Evolutionary conservation across 1,284 basidiomycete genomes (phyloP).

Genomic region (Rhodotorula sp.): DNA sequence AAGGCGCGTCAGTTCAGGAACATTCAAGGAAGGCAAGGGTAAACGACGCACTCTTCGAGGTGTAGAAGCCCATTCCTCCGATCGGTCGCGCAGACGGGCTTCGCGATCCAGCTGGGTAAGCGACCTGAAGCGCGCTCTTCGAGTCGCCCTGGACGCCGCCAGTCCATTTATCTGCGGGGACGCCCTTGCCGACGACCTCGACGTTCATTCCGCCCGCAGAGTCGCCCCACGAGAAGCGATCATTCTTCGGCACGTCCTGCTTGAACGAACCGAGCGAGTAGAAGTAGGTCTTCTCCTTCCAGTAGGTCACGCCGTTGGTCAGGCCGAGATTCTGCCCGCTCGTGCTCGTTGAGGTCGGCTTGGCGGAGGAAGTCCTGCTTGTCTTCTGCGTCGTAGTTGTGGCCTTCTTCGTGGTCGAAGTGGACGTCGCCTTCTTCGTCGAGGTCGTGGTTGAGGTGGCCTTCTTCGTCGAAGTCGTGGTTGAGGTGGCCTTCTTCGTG

Average conservation of each 20-base stretch:
- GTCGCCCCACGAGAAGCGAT: constrained; percentile 27
- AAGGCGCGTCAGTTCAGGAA: neutral
- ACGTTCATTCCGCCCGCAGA: constrained; percentile 9
- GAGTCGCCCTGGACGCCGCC: constrained; percentile 12
- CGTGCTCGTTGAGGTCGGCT: neutral
- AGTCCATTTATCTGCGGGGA: constrained; percentile 22
- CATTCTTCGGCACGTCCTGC: constrained; percentile 21
- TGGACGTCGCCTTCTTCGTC: neutral
- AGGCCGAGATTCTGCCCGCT: neutral
- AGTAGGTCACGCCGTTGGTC: constrained; percentile 9
- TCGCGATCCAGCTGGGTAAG: constrained; percentile 36
- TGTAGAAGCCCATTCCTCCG: constrained; percentile 43
- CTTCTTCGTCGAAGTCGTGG: no score
- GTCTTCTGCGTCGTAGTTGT: neutral
- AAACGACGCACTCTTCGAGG: constrained; percentile 31
- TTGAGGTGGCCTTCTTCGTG: neutral
- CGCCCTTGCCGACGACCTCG: constrained; percentile 15
- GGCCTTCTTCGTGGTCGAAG: no score
- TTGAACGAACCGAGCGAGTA: constrained; percentile 21
- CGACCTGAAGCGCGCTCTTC: constrained; percentile 31
- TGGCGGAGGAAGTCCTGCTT: neutral
- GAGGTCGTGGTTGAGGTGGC: constrained; percentile 6
- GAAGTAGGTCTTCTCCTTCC: constrained; percentile 23
- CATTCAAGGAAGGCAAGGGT: neutral
- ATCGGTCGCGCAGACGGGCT: constrained; percentile 33